Conservation (phyloP, 257 asterid species). For the Eustoma russellianum region DNA sequence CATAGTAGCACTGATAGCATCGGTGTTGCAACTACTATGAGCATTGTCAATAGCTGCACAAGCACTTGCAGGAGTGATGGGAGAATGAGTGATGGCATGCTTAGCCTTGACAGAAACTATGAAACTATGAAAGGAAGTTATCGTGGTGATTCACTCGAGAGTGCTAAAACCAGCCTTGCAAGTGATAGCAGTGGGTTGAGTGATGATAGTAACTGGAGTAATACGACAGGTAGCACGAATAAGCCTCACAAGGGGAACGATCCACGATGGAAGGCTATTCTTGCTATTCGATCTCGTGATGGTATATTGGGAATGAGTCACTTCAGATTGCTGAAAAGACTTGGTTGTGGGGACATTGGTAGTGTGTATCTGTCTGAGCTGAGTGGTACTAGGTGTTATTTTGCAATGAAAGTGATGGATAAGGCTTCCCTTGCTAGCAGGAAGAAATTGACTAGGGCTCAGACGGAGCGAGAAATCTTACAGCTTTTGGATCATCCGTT, state of each 20-base stretch:
- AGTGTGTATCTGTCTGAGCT: conserved; percentile 49
- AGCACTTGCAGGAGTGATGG: conserved; percentile 36
- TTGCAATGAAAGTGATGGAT: conserved; percentile 54
- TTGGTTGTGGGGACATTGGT: conserved; percentile 51
- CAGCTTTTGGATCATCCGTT: conserved; percentile 53
- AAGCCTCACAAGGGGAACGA: conserved; percentile 53
- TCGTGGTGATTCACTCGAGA: conserved; percentile 39
- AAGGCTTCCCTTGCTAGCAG: conserved; percentile 46
- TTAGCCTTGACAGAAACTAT: conserved; percentile 31
- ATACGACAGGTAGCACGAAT: conserved; percentile 36
- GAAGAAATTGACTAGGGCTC: conserved; percentile 39
- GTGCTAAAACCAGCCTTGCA: conserved; percentile 40
- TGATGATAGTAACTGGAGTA: conserved; percentile 51
- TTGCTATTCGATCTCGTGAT: conserved; percentile 34
- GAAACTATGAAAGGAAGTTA: conserved; percentile 32
- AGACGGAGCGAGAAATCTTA: conserved; percentile 45
- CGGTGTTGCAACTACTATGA: conserved; percentile 32
- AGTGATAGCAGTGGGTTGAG: conserved; percentile 49
- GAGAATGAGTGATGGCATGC: conserved; percentile 48
- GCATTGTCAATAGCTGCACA: conserved; percentile 36
- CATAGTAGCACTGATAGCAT: conserved; percentile 41
- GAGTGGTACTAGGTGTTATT: conserved; percentile 34
- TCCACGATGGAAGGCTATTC: conserved; percentile 56
- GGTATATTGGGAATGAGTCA: conserved; percentile 42
- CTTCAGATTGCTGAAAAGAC: conserved; percentile 37